Evolutionary conservation across 164 flowering plant genomes (phyloP).

Genomic region (Paratinospora sagittata): DNA sequence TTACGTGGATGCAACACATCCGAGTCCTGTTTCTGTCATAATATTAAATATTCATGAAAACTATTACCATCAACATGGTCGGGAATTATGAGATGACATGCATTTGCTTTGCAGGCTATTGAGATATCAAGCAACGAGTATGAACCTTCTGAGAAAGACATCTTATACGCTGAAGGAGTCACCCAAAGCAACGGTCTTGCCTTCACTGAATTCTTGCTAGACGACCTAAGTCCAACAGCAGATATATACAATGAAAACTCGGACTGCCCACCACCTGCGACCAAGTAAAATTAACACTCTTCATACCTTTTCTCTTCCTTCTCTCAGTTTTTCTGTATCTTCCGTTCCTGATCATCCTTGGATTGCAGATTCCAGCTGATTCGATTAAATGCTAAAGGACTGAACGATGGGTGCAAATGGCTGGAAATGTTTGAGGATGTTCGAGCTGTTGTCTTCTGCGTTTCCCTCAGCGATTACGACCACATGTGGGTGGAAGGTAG

Average conservation of each 20-base stretch:
- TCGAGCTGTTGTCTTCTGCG: constrained; percentile 74
- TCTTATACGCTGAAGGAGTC: constrained; percentile 91
- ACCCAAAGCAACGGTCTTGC: constrained; percentile 96
- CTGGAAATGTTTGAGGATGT: constrained; percentile 99
- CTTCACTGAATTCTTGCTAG: constrained; percentile 83
- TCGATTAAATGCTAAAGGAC: constrained; percentile 79
- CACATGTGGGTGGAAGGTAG: constrained; percentile 48
- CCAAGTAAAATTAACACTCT: constrained; percentile 40
- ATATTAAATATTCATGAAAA: too few relatives aligned
- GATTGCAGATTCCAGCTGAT: constrained; percentile 73
- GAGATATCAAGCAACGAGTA: constrained; percentile 97
- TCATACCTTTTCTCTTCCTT: too few relatives aligned
- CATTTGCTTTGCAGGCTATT: constrained; percentile 56
- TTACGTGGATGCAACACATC: too few relatives aligned
- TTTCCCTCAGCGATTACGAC: constrained; percentile 79
- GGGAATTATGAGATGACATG: too few relatives aligned
- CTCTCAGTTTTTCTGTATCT: neutral
- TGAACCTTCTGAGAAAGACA: constrained; percentile 88
- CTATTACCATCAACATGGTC: too few relatives aligned
- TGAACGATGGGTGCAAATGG: constrained; percentile 98
- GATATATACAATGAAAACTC: constrained; percentile 73
- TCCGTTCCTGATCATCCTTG: neutral
- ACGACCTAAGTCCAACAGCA: constrained; percentile 93
- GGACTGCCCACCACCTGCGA: constrained; percentile 56
- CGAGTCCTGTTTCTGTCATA: too few relatives aligned